Evolutionary conservation across 192 early-diverging fungal species (phyloP).

Genomic region (Rhizophagus clarus): DNA sequence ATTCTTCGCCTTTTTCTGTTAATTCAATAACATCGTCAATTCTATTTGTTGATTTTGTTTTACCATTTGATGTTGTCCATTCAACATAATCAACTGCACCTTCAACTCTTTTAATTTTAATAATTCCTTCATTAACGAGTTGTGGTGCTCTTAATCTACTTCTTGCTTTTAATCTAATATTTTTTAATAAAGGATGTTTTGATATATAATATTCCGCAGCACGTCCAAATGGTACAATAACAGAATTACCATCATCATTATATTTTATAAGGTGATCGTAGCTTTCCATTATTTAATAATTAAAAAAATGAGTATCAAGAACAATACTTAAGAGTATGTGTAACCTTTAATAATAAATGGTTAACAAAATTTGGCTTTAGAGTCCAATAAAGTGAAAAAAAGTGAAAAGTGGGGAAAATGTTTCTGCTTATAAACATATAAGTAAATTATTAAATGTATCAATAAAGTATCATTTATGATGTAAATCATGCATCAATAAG

Average conservation of each 20-base stretch:
- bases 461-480: no score
- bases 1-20: conserved; percentile 6
- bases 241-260: conserved; percentile 7
- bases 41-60: conserved; percentile 22
- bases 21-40: conserved; percentile 24
- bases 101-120: not conserved
- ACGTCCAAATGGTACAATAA: conserved; percentile 23
- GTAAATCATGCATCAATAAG: no score
- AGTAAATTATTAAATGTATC: no score
- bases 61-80: conserved; percentile 20
- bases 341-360: not conserved
- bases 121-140: conserved; percentile 8
- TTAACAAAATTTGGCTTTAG: no score
- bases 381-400: no score
- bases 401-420: no score
- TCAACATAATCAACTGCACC: conserved; percentile 15
- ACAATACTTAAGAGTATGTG: not conserved
- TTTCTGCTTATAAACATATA: no score
- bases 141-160: conserved; percentile 1
- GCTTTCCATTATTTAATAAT: not conserved
- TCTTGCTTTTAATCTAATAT: conserved; percentile 15
- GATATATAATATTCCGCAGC: conserved; percentile 27
- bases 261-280: conserved; percentile 22
- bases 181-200: conserved; percentile 20
- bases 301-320: not conserved